These are phyloP conservation scores for Halophytophthora polymorphica DNA, from an alignment of 352 stramenopile genomes.

Conservation along the genomic window DNA sequence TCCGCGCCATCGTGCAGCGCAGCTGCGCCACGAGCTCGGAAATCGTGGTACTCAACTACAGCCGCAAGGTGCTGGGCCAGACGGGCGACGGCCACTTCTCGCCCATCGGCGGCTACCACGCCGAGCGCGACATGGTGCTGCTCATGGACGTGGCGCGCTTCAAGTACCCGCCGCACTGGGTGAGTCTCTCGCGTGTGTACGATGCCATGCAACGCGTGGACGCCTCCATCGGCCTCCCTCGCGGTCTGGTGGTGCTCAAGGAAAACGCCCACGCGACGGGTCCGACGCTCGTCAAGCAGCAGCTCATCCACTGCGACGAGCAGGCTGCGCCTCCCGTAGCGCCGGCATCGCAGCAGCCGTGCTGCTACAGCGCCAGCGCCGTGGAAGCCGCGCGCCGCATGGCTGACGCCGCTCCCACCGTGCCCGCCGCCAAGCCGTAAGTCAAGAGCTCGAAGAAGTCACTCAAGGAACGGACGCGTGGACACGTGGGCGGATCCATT, in stretches of 20 bases:
- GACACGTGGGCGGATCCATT: too few species aligned
- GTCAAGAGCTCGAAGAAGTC: too few species aligned
- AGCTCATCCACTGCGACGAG: conserved; percentile 39
- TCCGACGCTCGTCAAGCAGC: conserved; percentile 40
- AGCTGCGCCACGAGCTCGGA: conserved; percentile 67
- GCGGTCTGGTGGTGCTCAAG: conserved; percentile 35
- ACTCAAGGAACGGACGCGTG: too few species aligned
- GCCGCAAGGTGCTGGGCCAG: conserved; percentile 88
- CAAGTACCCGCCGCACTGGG: conserved; percentile 94
- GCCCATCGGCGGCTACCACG: conserved; percentile 94
- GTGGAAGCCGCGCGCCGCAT: conserved; percentile 27
- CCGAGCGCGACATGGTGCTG: conserved; percentile 89
- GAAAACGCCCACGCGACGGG: conserved; percentile 42
- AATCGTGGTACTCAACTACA: conserved; percentile 93
- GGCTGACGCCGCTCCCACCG: conserved; percentile 5
- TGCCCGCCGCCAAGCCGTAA: too few species aligned
- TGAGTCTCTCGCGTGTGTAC: conserved; percentile 50
- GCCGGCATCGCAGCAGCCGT: conserved; percentile 17
- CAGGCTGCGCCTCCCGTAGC: conserved; percentile 7
- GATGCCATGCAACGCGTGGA: conserved; percentile 55
- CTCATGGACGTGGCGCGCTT: conserved; percentile 96
- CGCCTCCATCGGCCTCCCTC: conserved; percentile 39
- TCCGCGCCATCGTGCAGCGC: conserved; percentile 64
- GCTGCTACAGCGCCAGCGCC: conserved; percentile 26
- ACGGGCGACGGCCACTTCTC: conserved; percentile 97